Evolutionary conservation across 1,284 basidiomycete genomes (phyloP).

Genomic region (Volvariella surrecta): DNA sequence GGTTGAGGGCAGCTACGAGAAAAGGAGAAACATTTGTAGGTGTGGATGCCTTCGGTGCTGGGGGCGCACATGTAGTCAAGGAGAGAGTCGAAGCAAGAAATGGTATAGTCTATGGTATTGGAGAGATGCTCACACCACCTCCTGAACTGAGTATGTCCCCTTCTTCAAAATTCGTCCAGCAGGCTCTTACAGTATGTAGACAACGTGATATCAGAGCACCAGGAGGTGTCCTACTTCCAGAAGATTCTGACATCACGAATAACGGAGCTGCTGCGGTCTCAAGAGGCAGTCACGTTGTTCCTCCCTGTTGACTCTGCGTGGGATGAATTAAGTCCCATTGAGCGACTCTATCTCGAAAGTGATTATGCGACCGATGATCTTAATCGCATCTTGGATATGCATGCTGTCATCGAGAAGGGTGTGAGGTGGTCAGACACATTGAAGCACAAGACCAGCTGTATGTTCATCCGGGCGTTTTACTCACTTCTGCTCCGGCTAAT

Average conservation of each 20-base stretch:
- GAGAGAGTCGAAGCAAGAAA: conserved; percentile 53
- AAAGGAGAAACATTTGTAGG: conserved; percentile 52
- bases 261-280: conserved; percentile 44
- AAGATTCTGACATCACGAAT: conserved; percentile 56
- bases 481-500: no score
- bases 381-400: conserved; percentile 68
- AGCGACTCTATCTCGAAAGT: conserved; percentile 81
- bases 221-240: conserved; percentile 63
- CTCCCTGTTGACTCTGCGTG: conserved; percentile 83
- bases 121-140: conserved; percentile 72
- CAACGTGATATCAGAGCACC: conserved; percentile 45
- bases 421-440: conserved; percentile 66
- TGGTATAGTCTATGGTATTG: conserved; percentile 74
- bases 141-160: conserved; percentile 55
- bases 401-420: conserved; percentile 47
- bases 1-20: conserved; percentile 54
- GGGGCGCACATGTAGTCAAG: conserved; percentile 58
- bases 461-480: conserved; percentile 17
- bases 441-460: conserved; percentile 42
- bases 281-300: conserved; percentile 82
- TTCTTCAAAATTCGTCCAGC: conserved; percentile 6
- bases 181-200: conserved; percentile 27
- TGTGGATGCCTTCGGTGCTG: conserved; percentile 64
- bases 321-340: conserved; percentile 53
- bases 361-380: conserved; percentile 78